Conservation (phyloP, 139 green algal genomes). For the Chlamydomonas sphaeroides region DNA sequence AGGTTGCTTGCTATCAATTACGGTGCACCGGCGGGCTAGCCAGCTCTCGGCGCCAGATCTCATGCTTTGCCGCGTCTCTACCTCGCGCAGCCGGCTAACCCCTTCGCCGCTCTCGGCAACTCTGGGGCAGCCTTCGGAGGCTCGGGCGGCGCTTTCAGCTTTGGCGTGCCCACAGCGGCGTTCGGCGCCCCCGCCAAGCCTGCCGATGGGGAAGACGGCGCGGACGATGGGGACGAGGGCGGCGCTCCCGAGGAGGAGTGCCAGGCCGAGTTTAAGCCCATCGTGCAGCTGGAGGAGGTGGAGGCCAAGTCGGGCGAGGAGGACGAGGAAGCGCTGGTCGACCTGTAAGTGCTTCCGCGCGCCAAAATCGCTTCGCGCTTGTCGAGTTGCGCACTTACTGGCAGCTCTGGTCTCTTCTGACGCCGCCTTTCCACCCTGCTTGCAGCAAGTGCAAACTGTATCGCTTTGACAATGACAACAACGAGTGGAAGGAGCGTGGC, state of each 20-base stretch:
- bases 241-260: conserved; percentile 88
- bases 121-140: conserved; percentile 45
- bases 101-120: conserved; percentile 64
- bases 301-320: conserved; percentile 95
- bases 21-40: too few relatives aligned
- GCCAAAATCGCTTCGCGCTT: too few relatives aligned
- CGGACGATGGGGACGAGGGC: conserved; percentile 68
- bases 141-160: conserved; percentile 66
- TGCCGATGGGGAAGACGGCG: conserved; percentile 50
- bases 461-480: conserved; percentile 88
- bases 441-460: conserved; percentile 99
- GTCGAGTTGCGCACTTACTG: too few relatives aligned
- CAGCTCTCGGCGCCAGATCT: too few relatives aligned
- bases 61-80: neutral
- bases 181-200: conserved; percentile 43
- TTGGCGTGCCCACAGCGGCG: conserved; percentile 76
- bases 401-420: too few relatives aligned
- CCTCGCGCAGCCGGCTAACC: conserved; percentile 46
- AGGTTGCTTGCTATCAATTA: too few relatives aligned
- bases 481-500: conserved; percentile 99
- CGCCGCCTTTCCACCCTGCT: too few relatives aligned
- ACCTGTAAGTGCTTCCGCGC: conserved; percentile 94
- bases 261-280: conserved; percentile 90
- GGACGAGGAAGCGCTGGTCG: conserved; percentile 86
- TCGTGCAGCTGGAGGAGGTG: conserved; percentile 97